Percentiles rank a stretch among this genome's conserved stretches.
These are phyloP conservation scores for Colletotrichum eremochloae DNA, from an alignment of 2,329 filamentous ascomycete genomes.

Conservation along the genomic window DNA sequence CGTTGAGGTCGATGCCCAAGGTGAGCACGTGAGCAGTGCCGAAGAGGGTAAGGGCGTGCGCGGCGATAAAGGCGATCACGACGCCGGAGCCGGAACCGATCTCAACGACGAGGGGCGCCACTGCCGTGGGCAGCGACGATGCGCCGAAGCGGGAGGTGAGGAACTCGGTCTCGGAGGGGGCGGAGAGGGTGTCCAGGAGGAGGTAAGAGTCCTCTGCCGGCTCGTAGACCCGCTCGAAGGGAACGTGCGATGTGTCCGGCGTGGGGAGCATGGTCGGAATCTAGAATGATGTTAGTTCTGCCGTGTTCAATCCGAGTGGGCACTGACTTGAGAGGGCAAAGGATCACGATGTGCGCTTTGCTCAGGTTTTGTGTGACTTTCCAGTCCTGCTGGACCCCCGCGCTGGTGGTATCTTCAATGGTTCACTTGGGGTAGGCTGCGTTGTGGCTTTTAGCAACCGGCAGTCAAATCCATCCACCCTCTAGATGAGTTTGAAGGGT, in stretches of 20 bases:
- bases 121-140: not conserved
- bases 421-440: not conserved
- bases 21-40: conserved; percentile 78
- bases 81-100: conserved; percentile 93
- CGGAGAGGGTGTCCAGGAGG: conserved; percentile 90
- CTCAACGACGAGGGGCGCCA: conserved; percentile 79
- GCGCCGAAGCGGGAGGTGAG: conserved; percentile 72
- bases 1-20: conserved; percentile 86
- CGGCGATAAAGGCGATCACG: conserved; percentile 88
- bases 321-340: not conserved
- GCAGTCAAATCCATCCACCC: not conserved
- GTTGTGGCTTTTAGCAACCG: not conserved
- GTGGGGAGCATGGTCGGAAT: conserved; percentile 82
- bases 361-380: not conserved
- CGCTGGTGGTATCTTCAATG: not conserved
- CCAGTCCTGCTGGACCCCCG: not conserved
- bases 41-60: conserved; percentile 80
- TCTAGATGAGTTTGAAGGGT: not conserved
- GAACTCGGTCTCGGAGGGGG: conserved; percentile 75
- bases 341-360: not conserved
- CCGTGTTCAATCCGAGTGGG: conserved; percentile 7
- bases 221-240: conserved; percentile 91
- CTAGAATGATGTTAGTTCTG: conserved; percentile 16
- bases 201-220: conserved; percentile 97
- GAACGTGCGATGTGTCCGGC: conserved; percentile 91